A percentile compares a stretch with the other conserved stretches of the same genome.
These are phyloP conservation scores for Cercis canadensis DNA, from an alignment of 306 rosid species.

Conservation along the genomic window DNA sequence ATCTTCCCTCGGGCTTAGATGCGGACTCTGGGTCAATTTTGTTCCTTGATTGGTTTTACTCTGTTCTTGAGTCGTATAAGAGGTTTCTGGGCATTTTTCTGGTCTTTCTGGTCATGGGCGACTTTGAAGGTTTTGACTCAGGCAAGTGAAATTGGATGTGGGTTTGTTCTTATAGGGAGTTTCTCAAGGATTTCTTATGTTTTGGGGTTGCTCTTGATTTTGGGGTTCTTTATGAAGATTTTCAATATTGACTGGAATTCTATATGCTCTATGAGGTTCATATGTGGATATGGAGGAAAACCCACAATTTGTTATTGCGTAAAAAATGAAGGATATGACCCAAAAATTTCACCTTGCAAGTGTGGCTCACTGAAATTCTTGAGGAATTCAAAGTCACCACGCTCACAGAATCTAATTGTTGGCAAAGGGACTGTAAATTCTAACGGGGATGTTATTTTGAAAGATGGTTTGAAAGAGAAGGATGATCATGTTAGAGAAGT, in stretches of 20 bases:
- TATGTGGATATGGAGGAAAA: constrained; percentile 35
- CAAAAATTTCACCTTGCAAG: constrained; percentile 35
- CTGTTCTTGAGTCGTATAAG: constrained; percentile 47
- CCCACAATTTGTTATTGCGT: constrained; percentile 43
- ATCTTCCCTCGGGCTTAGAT: constrained; percentile 41
- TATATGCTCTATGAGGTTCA: constrained; percentile 37
- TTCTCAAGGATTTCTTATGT: constrained; percentile 44
- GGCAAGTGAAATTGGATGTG: constrained; percentile 54
- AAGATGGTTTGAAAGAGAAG: constrained; percentile 31
- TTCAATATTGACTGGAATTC: constrained; percentile 35
- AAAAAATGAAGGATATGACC: constrained; percentile 13
- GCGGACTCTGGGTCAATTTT: constrained; percentile 50
- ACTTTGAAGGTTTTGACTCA: constrained; percentile 52
- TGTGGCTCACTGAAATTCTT: constrained; percentile 16
- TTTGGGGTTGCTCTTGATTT: constrained; percentile 50
- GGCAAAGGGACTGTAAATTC: constrained; percentile 12
- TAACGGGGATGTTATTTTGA: neutral
- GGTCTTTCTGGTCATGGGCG: constrained; percentile 54
- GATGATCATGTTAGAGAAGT: constrained; percentile 13
- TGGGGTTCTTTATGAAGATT: constrained; percentile 37
- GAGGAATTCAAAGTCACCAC: constrained; percentile 3
- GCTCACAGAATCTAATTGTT: too few species aligned
- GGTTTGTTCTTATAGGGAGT: constrained; percentile 57
- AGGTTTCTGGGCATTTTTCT: constrained; percentile 40
- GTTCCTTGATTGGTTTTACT: constrained; percentile 46